Evolutionary conservation across 2,329 filamentous ascomycete species (phyloP).

Genomic region (Diaporthe citri): DNA sequence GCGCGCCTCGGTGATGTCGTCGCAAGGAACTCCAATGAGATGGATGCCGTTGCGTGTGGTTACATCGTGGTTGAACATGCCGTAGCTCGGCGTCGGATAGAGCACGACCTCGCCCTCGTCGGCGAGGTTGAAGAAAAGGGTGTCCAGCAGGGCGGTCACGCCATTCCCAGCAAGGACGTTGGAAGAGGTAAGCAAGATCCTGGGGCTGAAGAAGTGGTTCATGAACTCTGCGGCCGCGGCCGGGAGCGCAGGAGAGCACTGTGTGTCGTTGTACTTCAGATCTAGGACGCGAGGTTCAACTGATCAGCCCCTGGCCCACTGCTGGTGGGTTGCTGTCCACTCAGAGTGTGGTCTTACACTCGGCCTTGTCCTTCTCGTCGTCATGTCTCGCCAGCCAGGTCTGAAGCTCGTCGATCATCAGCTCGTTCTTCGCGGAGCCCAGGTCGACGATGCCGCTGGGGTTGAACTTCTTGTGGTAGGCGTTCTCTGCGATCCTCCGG

Average conservation of each 20-base stretch:
- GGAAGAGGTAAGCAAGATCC: slow-evolving; percentile 18
- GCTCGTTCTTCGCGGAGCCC: slow-evolving; percentile 33
- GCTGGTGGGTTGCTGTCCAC: not conserved
- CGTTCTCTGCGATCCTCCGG: slow-evolving; percentile 28
- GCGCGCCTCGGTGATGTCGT: slow-evolving; percentile 36
- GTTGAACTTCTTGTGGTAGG: slow-evolving; percentile 34
- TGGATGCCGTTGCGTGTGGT: slow-evolving; percentile 36
- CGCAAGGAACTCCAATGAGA: slow-evolving; percentile 33
- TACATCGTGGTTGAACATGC: slow-evolving; percentile 37
- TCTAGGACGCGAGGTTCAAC: slow-evolving; percentile 19
- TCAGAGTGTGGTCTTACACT: slow-evolving; percentile 26
- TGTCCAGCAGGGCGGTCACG: slow-evolving; percentile 36
- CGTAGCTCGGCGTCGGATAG: slow-evolving; percentile 36
- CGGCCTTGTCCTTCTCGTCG: slow-evolving; percentile 21
- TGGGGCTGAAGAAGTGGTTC: slow-evolving; percentile 35
- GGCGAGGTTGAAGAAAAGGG: slow-evolving; percentile 37
- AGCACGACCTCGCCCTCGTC: slow-evolving; percentile 35
- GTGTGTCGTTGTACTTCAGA: slow-evolving; percentile 38
- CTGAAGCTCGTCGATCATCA: slow-evolving; percentile 37
- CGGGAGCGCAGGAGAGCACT: slow-evolving; percentile 31
- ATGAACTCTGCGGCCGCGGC: slow-evolving; percentile 34
- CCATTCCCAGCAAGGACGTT: slow-evolving; percentile 37
- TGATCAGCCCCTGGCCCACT: slow-evolving; percentile 4
- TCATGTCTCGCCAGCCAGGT: slow-evolving; percentile 29
- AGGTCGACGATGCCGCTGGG: slow-evolving; percentile 36